Evolutionary conservation across 805 yeast genomes (phyloP).

Genomic region (Yamadazyma paraphyllophila): DNA sequence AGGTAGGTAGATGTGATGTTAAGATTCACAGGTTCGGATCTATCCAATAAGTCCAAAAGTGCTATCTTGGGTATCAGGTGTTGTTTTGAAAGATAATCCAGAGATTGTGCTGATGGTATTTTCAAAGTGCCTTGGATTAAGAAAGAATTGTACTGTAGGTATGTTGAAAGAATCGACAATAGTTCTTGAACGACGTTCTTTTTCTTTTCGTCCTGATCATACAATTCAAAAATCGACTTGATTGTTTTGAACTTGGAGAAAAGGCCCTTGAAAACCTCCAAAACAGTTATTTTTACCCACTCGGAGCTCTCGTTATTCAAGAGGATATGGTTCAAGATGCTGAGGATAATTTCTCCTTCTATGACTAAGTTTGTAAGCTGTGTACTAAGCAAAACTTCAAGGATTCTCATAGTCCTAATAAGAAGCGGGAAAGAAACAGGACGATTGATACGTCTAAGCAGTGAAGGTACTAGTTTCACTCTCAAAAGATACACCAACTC

Average conservation of each 20-base stretch:
- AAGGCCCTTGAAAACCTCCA: conserved; percentile 68
- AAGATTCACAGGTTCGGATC: conserved; percentile 64
- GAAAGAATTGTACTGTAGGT: conserved; percentile 19
- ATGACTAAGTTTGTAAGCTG: conserved; percentile 62
- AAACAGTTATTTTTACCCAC: conserved; percentile 74
- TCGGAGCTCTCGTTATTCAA: conserved; percentile 42
- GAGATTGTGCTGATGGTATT: conserved; percentile 7
- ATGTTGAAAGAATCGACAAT: conserved; percentile 31
- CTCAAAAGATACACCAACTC: conserved; percentile 70
- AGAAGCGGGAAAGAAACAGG: conserved; percentile 65
- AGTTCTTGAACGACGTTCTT: conserved; percentile 62
- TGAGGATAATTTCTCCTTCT: conserved; percentile 79
- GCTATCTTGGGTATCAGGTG: conserved; percentile 50
- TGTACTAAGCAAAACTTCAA: conserved; percentile 54
- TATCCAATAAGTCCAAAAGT: conserved; percentile 76
- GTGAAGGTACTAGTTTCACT: conserved; percentile 69
- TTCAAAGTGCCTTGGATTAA: conserved; percentile 19
- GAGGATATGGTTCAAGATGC: conserved; percentile 72
- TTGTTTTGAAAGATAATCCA: conserved; percentile 33
- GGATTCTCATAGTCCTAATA: conserved; percentile 72
- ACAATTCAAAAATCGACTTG: conserved; percentile 52
- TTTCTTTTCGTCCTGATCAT: conserved; percentile 55
- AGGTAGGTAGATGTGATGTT: conserved; percentile 58
- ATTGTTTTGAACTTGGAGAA: conserved; percentile 56
- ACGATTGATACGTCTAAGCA: conserved; percentile 59